A percentile compares a stretch with the other conserved stretches of the same genome.
phyloP scores from a whole-genome alignment of 1,284 basidiomycete genomes.

The Mycena citricolor region DNA sequence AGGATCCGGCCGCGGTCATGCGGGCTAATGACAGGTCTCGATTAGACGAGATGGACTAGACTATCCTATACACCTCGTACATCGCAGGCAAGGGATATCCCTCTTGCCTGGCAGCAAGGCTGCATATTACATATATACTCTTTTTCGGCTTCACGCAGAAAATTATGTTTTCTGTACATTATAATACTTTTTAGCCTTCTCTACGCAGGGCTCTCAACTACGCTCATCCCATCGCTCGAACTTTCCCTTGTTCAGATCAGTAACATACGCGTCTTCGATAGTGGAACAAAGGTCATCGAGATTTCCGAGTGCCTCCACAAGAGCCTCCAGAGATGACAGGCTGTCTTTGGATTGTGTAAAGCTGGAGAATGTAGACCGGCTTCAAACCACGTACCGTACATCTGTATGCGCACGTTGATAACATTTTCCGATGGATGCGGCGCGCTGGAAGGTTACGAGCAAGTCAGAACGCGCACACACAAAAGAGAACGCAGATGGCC shows the following conservation, averaged over 20 bases:
- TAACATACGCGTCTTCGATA: slow-evolving; percentile 64
- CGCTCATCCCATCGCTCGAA: slow-evolving; percentile 71
- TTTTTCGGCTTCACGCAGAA: too few species aligned
- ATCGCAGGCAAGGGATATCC: too few species aligned
- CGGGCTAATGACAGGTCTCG: slow-evolving; percentile 27
- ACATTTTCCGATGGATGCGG: slow-evolving; percentile 97
- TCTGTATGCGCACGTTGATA: slow-evolving; percentile 95
- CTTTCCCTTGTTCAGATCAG: slow-evolving; percentile 51
- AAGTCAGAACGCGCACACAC: neutral
- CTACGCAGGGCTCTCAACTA: too few species aligned
- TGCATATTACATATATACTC: too few species aligned
- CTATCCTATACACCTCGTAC: too few species aligned
- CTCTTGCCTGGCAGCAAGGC: too few species aligned
- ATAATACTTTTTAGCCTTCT: too few species aligned
- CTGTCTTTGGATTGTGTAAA: slow-evolving; percentile 50
- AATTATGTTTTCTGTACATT: too few species aligned
- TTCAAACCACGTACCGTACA: slow-evolving; percentile 81
- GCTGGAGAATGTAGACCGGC: neutral
- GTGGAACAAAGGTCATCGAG: slow-evolving; percentile 74
- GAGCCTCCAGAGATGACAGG: slow-evolving; percentile 75
- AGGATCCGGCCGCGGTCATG: neutral
- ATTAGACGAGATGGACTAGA: slow-evolving; percentile 29
- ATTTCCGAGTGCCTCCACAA: slow-evolving; percentile 72
- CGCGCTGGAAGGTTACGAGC: slow-evolving; percentile 47
- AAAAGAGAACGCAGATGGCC: slow-evolving; percentile 3